Conservation (phyloP, 257 asterid species). For the Primulina huaijiensis region DNA sequence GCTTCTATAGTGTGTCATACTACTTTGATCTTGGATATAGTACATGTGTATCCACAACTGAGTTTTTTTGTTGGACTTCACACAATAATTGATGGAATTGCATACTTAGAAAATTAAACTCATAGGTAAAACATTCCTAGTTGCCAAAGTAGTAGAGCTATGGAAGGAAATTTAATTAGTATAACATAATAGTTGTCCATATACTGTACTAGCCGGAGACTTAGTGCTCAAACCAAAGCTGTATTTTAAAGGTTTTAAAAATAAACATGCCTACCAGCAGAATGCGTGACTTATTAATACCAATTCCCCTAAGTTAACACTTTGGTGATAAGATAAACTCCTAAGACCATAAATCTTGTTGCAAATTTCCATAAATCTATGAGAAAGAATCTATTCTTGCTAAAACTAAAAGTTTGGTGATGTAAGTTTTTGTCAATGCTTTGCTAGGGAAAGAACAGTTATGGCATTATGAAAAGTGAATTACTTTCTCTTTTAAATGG, state of each 20-base stretch:
- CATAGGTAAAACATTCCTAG: background rate
- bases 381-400: background rate
- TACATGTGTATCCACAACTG: background rate
- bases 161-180: background rate
- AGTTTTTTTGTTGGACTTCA: no score
- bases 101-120: background rate
- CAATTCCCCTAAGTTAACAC: background rate
- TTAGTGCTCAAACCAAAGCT: conserved; percentile 2
- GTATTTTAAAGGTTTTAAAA: conserved; percentile 4
- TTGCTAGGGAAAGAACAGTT: background rate
- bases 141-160: conserved; percentile 13
- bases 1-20: background rate
- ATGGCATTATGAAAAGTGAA: background rate
- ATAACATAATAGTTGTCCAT: conserved; percentile 1
- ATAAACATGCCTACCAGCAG: background rate
- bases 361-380: background rate
- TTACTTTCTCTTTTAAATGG: background rate
- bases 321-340: background rate
- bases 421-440: background rate
- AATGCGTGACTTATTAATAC: background rate
- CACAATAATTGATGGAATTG: conserved; percentile 1
- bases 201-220: conserved; percentile 1
- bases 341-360: background rate
- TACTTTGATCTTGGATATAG: background rate
- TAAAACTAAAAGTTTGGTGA: background rate